Conservation (phyloP, 78 protist genomes). For the Blattamonas nauphoetae region DNA sequence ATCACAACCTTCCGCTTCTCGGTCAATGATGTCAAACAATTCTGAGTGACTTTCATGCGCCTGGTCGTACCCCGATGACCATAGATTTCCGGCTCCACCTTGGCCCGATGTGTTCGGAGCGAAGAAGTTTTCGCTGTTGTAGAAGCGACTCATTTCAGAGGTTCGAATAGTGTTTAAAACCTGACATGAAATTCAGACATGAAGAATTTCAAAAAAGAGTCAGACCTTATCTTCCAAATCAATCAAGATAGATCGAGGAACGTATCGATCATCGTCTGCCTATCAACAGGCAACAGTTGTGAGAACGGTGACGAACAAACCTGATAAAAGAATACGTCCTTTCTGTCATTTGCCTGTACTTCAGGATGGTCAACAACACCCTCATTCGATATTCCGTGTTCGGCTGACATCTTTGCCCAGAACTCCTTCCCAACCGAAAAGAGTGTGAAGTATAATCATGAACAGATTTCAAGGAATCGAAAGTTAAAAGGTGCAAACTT, state of each 20-base stretch:
- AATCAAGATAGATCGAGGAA: slow-evolving; percentile 89
- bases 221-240: slow-evolving; percentile 97
- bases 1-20: slow-evolving; percentile 93
- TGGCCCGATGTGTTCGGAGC: slow-evolving; percentile 42
- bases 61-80: slow-evolving; percentile 69
- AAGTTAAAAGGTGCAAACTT: slow-evolving; percentile 42
- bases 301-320: not conserved
- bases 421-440: slow-evolving; percentile 83
- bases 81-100: slow-evolving; percentile 95
- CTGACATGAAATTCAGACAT: too few species aligned
- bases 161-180: slow-evolving; percentile 54
- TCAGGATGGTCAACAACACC: slow-evolving; percentile 76
- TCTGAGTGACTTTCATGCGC: slow-evolving; percentile 52
- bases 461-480: not conserved
- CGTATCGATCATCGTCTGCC: slow-evolving; percentile 95
- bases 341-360: slow-evolving; percentile 70
- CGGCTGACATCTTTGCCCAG: slow-evolving; percentile 89
- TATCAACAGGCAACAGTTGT: not conserved
- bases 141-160: slow-evolving; percentile 47
- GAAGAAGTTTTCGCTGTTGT: slow-evolving; percentile 85
- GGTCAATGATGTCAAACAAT: slow-evolving; percentile 84
- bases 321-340: slow-evolving; percentile 96
- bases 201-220: not conserved
- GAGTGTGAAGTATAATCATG: too few species aligned
- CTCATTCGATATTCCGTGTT: slow-evolving; percentile 86